phyloP scores from a whole-genome alignment of 352 stramenopile species.

The Phytophthora tentaculata region DNA sequence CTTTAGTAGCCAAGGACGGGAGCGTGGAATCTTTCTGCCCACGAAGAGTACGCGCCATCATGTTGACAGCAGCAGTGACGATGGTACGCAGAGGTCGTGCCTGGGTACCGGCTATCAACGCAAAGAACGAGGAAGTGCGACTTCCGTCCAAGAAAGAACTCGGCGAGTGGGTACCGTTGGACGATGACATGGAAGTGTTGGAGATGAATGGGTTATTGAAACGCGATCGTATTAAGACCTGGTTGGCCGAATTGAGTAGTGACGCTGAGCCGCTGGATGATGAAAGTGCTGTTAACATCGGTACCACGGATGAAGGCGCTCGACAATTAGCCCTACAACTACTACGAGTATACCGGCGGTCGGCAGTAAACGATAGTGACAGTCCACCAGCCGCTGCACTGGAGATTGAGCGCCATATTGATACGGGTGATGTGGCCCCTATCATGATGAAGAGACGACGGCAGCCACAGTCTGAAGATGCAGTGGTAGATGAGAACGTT shows the following conservation, averaged over 20 bases:
- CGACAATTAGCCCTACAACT: too few relatives aligned
- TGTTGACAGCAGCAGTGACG: neutral
- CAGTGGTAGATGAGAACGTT: too few relatives aligned
- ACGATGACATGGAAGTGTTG: neutral
- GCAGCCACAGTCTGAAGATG: too few relatives aligned
- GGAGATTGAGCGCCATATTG: too few relatives aligned
- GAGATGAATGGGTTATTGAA: neutral
- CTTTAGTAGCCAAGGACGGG: neutral
- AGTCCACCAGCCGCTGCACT: too few relatives aligned
- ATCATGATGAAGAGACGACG: too few relatives aligned
- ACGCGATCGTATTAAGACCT: neutral
- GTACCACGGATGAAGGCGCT: too few relatives aligned
- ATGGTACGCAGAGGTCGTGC: neutral
- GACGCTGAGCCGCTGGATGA: too few relatives aligned
- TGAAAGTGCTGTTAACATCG: too few relatives aligned
- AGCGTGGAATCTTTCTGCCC: neutral
- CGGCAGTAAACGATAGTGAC: too few relatives aligned
- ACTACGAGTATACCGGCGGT: too few relatives aligned
- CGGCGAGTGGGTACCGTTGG: neutral
- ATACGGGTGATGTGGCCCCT: too few relatives aligned
- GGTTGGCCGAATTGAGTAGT: neutral
- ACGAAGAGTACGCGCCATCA: neutral
- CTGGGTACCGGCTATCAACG: neutral
- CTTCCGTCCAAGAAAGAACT: slow-evolving; percentile 1
- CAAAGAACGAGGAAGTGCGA: neutral